Conservation (phyloP, 768 basidiomycete species). For the Stropharia rugosoannulata region DNA sequence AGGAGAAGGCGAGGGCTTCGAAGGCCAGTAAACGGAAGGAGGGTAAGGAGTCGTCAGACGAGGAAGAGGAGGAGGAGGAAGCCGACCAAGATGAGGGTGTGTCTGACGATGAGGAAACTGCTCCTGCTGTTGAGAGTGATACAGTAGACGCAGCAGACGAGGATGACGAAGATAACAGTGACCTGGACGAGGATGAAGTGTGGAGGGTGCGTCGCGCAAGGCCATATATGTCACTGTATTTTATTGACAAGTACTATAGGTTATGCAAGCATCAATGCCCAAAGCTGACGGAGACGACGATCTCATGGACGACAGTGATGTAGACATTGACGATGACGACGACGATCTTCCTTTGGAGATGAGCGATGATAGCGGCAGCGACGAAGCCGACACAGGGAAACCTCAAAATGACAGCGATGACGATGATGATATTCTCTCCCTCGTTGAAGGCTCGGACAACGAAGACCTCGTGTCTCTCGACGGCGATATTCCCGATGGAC, state of each 20-base stretch:
- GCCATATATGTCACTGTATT: neutral
- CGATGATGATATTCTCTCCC: slow-evolving; percentile 47
- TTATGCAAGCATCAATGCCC: slow-evolving; percentile 88
- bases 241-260: slow-evolving; percentile 42
- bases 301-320: slow-evolving; percentile 38
- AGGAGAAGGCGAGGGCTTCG: slow-evolving; percentile 43
- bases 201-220: slow-evolving; percentile 69
- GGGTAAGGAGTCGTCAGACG: slow-evolving; percentile 34
- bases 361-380: slow-evolving; percentile 32
- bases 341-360: slow-evolving; percentile 26
- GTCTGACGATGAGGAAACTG: slow-evolving; percentile 28
- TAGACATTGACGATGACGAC: slow-evolving; percentile 27
- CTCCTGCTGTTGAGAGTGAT: slow-evolving; percentile 28
- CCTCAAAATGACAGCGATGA: slow-evolving; percentile 3
- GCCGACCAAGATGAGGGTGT: slow-evolving; percentile 36
- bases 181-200: slow-evolving; percentile 58
- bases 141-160: slow-evolving; percentile 31
- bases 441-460: slow-evolving; percentile 68
- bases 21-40: slow-evolving; percentile 36
- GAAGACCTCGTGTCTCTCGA: slow-evolving; percentile 67
- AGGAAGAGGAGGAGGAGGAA: slow-evolving; percentile 39
- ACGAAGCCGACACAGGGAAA: slow-evolving; percentile 14
- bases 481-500: slow-evolving; percentile 51
- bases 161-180: slow-evolving; percentile 41
- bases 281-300: slow-evolving; percentile 48